Evolutionary conservation across 805 yeast genomes (phyloP), one percentile per base, ranked within the genome.

Genomic region (Starmerella stellata): DNA sequence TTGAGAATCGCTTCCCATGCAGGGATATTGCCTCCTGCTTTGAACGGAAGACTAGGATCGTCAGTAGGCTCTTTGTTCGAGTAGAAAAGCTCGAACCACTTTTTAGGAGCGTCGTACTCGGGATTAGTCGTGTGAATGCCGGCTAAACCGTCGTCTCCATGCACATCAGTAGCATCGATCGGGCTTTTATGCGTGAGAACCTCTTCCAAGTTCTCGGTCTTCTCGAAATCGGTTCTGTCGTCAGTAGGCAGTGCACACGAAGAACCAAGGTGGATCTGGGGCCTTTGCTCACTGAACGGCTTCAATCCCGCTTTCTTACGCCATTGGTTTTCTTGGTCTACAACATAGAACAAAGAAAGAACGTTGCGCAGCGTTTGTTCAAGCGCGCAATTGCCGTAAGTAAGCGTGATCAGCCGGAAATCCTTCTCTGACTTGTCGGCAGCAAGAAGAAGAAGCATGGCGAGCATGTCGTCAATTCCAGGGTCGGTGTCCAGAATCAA

Each of bases 401-500:
- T 56, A n/a, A 61, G 52, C 4, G 63, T 51, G 39, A 57, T 52
- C 34, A 55, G 40, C 27, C 45, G 42, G 35, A 61, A 42, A 36
- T 56, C 56, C 14, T 50, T 48, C 3, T 44, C 38, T 14, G 19
- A n/a, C 17, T 35, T 38, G 3, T 57, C 52, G 15, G 52, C 37
- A 23, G 52, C 42, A 33, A 62, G 51, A 4, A 63, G 63, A 38
- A 58, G 49, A 31, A 61, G 46, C 15, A 62, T 45, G 1, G 63
- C 66, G 39, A 62, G 50, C 35, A 57, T 52, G 38, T 62, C 66
- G 43, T 62, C 66, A 15, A 61, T 61, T 2, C 66, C 66, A 19
- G 66, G 66, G 43, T 61, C 66, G 2, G 64, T 59, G 37, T 61
- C 66, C 24, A 61, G 47, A 24, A 61, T 58, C 16, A 61, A 31